Conservation (phyloP, 306 rosid species). For the Abrus precatorius region DNA sequence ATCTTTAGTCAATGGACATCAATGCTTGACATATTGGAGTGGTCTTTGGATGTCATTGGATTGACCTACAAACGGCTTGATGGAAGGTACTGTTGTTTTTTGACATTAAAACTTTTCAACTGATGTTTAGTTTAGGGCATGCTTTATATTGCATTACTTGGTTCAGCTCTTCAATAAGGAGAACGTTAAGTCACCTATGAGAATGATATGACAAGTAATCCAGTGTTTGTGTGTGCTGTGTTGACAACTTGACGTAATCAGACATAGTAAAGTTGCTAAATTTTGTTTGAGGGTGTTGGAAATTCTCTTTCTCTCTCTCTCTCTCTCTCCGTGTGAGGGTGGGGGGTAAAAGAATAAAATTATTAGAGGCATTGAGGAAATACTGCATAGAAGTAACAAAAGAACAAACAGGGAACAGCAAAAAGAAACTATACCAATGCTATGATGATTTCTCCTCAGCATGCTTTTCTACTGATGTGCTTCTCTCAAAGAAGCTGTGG, state of each 20-base stretch:
- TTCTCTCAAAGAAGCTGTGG: not conserved
- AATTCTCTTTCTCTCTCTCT: not conserved
- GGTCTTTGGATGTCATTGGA: slow-evolving; percentile 96
- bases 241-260: not conserved
- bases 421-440: not conserved
- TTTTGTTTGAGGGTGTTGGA: slow-evolving; percentile 21
- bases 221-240: not conserved
- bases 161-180: not conserved
- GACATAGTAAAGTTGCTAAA: slow-evolving; percentile 14
- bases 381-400: slow-evolving; percentile 15
- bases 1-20: slow-evolving; percentile 99
- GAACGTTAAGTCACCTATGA: slow-evolving; percentile 4
- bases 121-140: not conserved
- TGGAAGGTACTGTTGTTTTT: slow-evolving; percentile 77
- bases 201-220: slow-evolving; percentile 1
- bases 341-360: not conserved
- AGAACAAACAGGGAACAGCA: not conserved
- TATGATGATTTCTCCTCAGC: not conserved
- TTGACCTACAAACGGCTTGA: slow-evolving; percentile 90
- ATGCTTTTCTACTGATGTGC: not conserved
- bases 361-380: not conserved
- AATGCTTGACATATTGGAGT: slow-evolving; percentile 97
- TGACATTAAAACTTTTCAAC: not conserved
- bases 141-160: not conserved
- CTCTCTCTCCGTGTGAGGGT: not conserved